Conservation (phyloP, 2,329 filamentous ascomycete genomes). For the Claviceps sp. region DNA sequence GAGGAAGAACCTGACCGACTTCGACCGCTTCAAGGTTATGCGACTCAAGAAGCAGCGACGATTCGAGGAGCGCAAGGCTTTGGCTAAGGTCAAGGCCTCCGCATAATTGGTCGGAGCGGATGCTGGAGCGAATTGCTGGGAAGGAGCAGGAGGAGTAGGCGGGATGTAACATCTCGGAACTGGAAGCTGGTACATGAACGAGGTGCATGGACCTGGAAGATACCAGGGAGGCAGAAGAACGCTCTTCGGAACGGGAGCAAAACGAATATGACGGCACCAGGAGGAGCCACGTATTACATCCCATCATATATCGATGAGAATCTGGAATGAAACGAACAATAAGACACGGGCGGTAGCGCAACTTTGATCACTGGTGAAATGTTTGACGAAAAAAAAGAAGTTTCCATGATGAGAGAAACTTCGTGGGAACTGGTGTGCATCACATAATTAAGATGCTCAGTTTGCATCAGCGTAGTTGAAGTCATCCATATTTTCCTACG, state of each 20-base stretch:
- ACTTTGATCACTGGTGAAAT: conserved; percentile 10
- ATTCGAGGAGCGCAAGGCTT: conserved; percentile 94
- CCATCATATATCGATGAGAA: conserved; percentile 42
- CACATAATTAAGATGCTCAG: background rate
- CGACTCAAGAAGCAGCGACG: conserved; percentile 98
- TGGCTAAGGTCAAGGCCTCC: conserved; percentile 81
- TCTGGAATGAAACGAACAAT: conserved; percentile 8
- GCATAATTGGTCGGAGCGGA: conserved; percentile 39
- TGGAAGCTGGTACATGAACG: conserved; percentile 24
- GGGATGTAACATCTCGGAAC: conserved; percentile 15
- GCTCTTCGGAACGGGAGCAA: too few relatives aligned
- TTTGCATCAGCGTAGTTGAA: background rate
- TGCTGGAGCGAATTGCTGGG: conserved; percentile 17
- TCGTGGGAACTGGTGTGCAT: too few relatives aligned
- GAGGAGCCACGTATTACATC: conserved; percentile 54
- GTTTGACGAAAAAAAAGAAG: background rate
- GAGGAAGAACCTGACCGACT: conserved; percentile 88
- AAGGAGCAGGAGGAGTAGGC: conserved; percentile 12
- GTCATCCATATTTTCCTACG: background rate
- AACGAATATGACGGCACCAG: conserved; percentile 13
- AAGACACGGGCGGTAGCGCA: conserved; percentile 18
- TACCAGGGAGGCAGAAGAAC: conserved; percentile 24
- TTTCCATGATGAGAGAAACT: too few relatives aligned
- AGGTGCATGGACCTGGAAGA: conserved; percentile 22
- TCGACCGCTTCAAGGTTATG: conserved; percentile 99